These are phyloP conservation scores for Oryza australiensis DNA, from an alignment of 176 grass and related monocot genomes.

Conservation along the genomic window DNA sequence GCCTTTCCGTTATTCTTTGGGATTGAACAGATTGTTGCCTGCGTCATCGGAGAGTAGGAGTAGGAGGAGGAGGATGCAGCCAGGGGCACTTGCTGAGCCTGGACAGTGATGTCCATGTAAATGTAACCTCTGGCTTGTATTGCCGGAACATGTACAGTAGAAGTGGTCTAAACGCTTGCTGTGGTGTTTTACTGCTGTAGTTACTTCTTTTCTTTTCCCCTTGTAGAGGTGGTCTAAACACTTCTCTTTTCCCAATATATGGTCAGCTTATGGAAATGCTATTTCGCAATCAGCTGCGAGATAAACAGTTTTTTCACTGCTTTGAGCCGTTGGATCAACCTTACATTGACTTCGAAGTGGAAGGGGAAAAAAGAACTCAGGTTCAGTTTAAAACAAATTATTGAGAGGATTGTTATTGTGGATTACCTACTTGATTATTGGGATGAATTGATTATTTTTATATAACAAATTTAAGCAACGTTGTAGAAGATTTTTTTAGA, in stretches of 20 bases:
- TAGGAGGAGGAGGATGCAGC: background rate
- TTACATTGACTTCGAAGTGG: background rate
- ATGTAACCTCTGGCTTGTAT: background rate
- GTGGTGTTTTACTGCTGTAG: background rate
- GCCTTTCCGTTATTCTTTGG: slow-evolving; percentile 13
- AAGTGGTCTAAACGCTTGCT: background rate
- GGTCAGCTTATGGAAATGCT: background rate
- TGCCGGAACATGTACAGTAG: background rate
- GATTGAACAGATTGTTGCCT: background rate
- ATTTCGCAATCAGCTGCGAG: too few species aligned
- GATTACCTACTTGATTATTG: too few species aligned
- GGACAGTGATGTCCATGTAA: background rate
- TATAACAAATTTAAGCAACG: too few species aligned
- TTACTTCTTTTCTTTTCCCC: background rate
- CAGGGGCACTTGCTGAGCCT: background rate
- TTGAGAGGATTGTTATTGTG: too few species aligned
- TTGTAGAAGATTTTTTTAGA: too few species aligned
- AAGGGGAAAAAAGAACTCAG: too few species aligned
- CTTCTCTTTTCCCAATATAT: background rate
- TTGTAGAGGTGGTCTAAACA: background rate
- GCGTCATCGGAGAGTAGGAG: background rate
- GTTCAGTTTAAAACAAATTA: too few species aligned
- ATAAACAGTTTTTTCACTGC: too few species aligned
- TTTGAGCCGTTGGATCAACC: background rate
- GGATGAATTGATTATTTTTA: too few species aligned